A percentile compares a stretch with the other conserved stretches of the same genome.
Conservation (phyloP, 768 basidiomycete species). For the Mycena albidolilacea region DNA sequence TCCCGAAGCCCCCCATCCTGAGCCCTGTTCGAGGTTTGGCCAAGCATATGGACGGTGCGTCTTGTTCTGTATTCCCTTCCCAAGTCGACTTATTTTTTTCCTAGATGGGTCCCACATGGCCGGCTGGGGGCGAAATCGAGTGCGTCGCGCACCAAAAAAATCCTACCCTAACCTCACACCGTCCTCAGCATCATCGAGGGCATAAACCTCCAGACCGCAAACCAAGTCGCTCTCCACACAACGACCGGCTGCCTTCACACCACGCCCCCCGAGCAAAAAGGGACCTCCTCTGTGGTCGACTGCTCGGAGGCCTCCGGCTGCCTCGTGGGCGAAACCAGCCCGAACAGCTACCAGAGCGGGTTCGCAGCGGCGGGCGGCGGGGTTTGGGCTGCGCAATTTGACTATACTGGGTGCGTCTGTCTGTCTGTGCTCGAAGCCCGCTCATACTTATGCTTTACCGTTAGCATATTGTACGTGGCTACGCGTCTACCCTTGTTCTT, state of each 20-base stretch:
- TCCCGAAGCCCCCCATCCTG: neutral
- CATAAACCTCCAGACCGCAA: slow-evolving; percentile 77
- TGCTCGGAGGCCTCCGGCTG: slow-evolving; percentile 78
- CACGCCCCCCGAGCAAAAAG: slow-evolving; percentile 59
- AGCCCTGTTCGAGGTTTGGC: slow-evolving; percentile 57
- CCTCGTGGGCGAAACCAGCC: slow-evolving; percentile 69
- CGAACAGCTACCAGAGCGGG: slow-evolving; percentile 74
- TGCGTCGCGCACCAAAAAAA: slow-evolving; percentile 29
- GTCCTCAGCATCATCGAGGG: slow-evolving; percentile 80
- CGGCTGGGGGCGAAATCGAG: slow-evolving; percentile 66
- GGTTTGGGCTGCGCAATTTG: slow-evolving; percentile 83
- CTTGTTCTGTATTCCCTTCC: neutral
- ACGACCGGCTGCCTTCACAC: slow-evolving; percentile 56
- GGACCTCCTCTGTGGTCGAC: slow-evolving; percentile 66
- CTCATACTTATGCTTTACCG: slow-evolving; percentile 16
- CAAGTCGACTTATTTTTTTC: neutral
- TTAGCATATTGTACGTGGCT: slow-evolving; percentile 40
- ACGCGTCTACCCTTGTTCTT: neutral
- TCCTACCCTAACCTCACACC: neutral
- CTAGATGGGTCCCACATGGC: slow-evolving; percentile 57
- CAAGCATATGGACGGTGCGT: slow-evolving; percentile 64
- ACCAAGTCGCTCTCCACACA: slow-evolving; percentile 88
- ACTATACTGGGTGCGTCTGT: slow-evolving; percentile 52
- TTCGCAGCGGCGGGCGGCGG: slow-evolving; percentile 84
- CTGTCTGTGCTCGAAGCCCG: neutral